Conservation (phyloP, 2,329 filamentous ascomycete species). For the Plenodomus biglobosus region DNA sequence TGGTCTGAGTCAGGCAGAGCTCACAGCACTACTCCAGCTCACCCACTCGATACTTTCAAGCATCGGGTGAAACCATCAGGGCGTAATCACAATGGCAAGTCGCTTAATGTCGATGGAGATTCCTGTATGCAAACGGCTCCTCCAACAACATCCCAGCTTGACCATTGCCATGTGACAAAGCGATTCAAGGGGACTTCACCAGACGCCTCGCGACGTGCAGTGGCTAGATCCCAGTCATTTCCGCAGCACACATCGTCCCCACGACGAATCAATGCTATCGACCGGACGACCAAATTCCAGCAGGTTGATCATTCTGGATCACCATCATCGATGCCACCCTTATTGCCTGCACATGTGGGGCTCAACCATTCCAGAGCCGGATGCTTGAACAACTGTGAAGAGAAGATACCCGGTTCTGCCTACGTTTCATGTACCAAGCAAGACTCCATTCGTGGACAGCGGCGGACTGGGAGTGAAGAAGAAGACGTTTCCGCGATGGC, state of each 20-base stretch:
- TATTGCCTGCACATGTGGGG: slow-evolving; percentile 1
- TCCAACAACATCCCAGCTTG: slow-evolving; percentile 7
- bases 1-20: slow-evolving; percentile 47
- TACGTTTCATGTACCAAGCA: background rate
- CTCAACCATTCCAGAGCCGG: background rate
- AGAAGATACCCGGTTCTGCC: background rate
- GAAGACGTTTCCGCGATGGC: background rate
- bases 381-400: background rate
- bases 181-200: slow-evolving; percentile 23
- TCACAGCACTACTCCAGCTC: slow-evolving; percentile 17
- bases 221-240: slow-evolving; percentile 28
- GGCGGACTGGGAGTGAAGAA: background rate
- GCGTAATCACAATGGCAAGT: background rate
- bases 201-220: slow-evolving; percentile 13
- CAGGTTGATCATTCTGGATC: slow-evolving; percentile 9
- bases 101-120: background rate
- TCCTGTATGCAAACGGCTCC: slow-evolving; percentile 10
- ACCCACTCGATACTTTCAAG: background rate
- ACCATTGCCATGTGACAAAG: slow-evolving; percentile 8
- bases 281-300: slow-evolving; percentile 10
- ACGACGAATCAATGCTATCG: slow-evolving; percentile 14
- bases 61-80: background rate
- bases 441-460: background rate
- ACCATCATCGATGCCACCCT: slow-evolving; percentile 23
- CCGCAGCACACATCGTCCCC: slow-evolving; percentile 25